Conservation (phyloP, 2,329 filamentous ascomycete genomes). For the Penicillium sp. region DNA sequence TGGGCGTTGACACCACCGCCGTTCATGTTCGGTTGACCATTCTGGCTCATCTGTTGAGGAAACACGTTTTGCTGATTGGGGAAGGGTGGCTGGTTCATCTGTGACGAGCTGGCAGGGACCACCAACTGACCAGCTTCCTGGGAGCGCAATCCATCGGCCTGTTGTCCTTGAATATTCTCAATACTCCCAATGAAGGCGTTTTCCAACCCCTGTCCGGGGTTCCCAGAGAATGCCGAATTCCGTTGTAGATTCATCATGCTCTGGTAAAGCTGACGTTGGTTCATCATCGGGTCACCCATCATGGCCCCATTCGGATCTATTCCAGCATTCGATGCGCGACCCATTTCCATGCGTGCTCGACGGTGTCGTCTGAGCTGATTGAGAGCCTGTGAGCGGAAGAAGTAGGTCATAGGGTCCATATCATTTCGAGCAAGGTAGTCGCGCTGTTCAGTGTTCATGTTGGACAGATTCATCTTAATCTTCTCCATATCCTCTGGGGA, state of each 20-base stretch:
- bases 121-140: slow-evolving; percentile 61
- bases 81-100: slow-evolving; percentile 45
- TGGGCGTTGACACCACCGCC: slow-evolving; percentile 40
- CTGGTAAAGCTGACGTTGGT: slow-evolving; percentile 41
- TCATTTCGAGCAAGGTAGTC: slow-evolving; percentile 45
- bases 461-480: slow-evolving; percentile 47
- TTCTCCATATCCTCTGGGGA: slow-evolving; percentile 47
- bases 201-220: slow-evolving; percentile 33
- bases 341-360: slow-evolving; percentile 32
- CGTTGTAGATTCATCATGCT: slow-evolving; percentile 42
- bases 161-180: slow-evolving; percentile 58
- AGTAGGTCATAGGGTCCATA: slow-evolving; percentile 51
- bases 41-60: slow-evolving; percentile 43
- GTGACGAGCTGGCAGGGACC: slow-evolving; percentile 62
- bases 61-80: slow-evolving; percentile 44
- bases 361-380: slow-evolving; percentile 41
- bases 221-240: slow-evolving; percentile 37
- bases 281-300: slow-evolving; percentile 41
- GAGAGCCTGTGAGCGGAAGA: slow-evolving; percentile 51
- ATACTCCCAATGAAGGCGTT: slow-evolving; percentile 47
- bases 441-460: slow-evolving; percentile 49
- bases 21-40: slow-evolving; percentile 37
- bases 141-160: slow-evolving; percentile 59
- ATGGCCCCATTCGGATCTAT: slow-evolving; percentile 32
- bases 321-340: slow-evolving; percentile 29